A percentile compares a stretch with the other conserved stretches of the same genome.
Evolutionary conservation across 805 yeast genomes (phyloP).

Genomic region (Gaillardinia entomophila): DNA sequence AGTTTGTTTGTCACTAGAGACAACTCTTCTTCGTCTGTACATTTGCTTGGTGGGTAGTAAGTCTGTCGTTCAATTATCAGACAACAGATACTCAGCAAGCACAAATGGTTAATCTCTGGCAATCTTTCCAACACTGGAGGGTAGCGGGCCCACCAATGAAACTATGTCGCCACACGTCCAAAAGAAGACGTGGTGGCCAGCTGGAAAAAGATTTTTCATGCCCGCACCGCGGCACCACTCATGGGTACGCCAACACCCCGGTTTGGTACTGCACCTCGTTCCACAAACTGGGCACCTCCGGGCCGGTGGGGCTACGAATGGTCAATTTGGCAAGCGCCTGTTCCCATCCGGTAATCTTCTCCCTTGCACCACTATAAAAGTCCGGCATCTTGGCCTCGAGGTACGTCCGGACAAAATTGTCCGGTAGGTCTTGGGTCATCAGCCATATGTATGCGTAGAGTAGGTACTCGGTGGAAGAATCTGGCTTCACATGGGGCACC

Average conservation of each 20-base stretch:
- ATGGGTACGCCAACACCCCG: no score
- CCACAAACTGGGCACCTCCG: constrained; percentile 28
- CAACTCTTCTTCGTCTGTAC: no score
- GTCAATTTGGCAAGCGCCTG: constrained; percentile 4
- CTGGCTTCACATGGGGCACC: constrained; percentile 16
- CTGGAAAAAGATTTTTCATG: background rate
- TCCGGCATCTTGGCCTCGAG: constrained; percentile 25
- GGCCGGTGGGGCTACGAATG: constrained; percentile 18
- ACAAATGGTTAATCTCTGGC: no score
- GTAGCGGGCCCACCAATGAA: no score
- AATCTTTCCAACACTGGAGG: no score
- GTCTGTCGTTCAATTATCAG: constrained; percentile 5
- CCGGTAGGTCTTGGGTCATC: constrained; percentile 32
- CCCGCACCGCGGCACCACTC: background rate
- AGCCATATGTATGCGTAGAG: constrained; percentile 34
- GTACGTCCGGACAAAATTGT: constrained; percentile 32
- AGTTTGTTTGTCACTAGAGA: no score
- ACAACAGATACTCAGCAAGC: constrained; percentile 18
- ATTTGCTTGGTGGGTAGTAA: constrained; percentile 14
- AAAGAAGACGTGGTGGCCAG: background rate
- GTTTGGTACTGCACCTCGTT: constrained; percentile 23
- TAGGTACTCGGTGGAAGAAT: constrained; percentile 29
- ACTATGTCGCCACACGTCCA: constrained; percentile 37
- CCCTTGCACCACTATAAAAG: constrained; percentile 11
- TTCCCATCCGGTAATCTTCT: constrained; percentile 5